Conservation (phyloP, 2,329 filamentous ascomycete genomes). For the Arthrobotrys sinensis region DNA sequence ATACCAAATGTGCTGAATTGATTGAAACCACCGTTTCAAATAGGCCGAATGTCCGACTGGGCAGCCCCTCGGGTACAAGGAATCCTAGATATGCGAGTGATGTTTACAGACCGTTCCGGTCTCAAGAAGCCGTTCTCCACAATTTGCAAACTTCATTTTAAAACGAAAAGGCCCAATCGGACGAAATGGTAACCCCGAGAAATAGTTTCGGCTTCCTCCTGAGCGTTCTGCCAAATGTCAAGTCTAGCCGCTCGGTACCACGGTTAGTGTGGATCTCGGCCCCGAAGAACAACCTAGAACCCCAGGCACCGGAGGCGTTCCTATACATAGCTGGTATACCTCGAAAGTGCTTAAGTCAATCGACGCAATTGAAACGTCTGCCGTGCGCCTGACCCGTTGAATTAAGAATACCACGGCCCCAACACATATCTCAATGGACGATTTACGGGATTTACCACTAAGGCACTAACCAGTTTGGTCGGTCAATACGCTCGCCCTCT, state of each 20-base stretch:
- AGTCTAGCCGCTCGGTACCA: conserved; percentile 10
- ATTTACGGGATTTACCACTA: no score
- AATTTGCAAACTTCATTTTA: conserved; percentile 1
- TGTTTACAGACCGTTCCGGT: conserved; percentile 13
- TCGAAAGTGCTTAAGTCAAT: no score
- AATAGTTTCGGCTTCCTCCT: neutral
- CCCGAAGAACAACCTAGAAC: neutral
- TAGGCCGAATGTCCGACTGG: neutral
- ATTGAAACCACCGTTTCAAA: conserved; percentile 33
- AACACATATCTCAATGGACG: no score
- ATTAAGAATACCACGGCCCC: no score
- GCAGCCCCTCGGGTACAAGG: neutral
- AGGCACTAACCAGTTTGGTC: no score
- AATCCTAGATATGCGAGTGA: conserved; percentile 11
- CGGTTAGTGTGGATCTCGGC: neutral
- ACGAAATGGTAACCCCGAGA: neutral
- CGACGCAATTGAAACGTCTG: no score
- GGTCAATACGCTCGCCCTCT: no score
- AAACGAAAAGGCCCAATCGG: neutral
- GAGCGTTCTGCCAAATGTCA: neutral
- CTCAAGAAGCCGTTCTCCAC: conserved; percentile 19
- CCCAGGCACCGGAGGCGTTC: neutral
- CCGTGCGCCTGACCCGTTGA: no score
- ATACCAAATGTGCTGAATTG: no score
- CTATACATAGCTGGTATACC: no score